Conservation (phyloP, 2,329 filamentous ascomycete genomes). For the Nectriaceae sp. region DNA sequence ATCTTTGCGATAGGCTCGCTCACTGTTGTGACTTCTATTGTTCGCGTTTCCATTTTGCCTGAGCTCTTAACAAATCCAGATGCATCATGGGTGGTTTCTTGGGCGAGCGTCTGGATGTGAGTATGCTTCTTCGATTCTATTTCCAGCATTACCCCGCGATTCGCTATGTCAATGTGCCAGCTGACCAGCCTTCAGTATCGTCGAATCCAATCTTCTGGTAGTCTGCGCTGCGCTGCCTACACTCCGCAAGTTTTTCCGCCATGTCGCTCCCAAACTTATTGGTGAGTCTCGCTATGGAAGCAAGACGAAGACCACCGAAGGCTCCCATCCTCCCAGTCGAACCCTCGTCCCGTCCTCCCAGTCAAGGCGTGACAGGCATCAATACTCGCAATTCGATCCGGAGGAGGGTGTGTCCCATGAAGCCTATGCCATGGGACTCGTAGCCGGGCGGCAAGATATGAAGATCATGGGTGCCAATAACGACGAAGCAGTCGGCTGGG, state of each 20-base stretch:
- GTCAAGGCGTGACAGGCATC: conserved; percentile 16
- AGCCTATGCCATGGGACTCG: conserved; percentile 10
- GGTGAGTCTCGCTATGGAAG: conserved; percentile 27
- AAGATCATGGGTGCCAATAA: conserved; percentile 14
- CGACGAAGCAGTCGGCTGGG: conserved; percentile 18
- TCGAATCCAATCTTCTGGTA: conserved; percentile 43
- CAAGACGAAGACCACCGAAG: conserved; percentile 17
- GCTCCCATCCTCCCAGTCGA: conserved; percentile 13
- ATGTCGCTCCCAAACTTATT: conserved; percentile 37
- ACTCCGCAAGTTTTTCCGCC: conserved; percentile 40
- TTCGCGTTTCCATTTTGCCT: conserved; percentile 32
- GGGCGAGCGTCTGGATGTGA: conserved; percentile 32
- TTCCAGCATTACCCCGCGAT: background rate
- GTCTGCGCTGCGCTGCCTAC: conserved; percentile 44
- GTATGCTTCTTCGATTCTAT: background rate
- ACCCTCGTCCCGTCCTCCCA: conserved; percentile 11
- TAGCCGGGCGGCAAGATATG: conserved; percentile 11
- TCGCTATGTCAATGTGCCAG: background rate
- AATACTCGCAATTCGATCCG: conserved; percentile 24
- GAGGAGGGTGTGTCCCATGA: conserved; percentile 10
- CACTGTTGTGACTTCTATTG: conserved; percentile 36
- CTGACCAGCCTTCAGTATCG: too few relatives aligned
- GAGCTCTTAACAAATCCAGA: conserved; percentile 27
- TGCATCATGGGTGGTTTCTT: conserved; percentile 31
- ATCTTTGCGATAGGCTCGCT: conserved; percentile 47